These are phyloP conservation scores for Mediolabrus comicus DNA, from an alignment of 108 stramenopile species.

Conservation along the genomic window DNA sequence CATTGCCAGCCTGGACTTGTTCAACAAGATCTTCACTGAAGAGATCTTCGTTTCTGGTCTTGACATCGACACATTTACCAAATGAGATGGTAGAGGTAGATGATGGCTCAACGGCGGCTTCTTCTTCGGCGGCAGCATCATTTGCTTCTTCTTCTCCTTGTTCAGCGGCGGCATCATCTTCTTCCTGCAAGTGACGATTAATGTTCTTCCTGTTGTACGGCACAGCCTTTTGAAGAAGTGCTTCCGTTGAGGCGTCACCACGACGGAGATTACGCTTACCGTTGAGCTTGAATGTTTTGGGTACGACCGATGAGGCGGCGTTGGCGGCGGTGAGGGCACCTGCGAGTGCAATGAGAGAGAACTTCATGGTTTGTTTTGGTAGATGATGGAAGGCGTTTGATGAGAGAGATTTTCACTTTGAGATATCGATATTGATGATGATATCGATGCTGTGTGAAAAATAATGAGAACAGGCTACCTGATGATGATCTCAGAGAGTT, in stretches of 20 bases:
- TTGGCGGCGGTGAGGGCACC: background rate
- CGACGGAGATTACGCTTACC: background rate
- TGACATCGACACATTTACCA: constrained; percentile 21
- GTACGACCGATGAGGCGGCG: no score
- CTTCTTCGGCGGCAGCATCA: no score
- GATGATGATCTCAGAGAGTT: no score
- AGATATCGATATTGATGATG: no score
- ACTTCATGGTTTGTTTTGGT: background rate
- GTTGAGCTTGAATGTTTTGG: background rate
- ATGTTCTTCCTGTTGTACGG: background rate
- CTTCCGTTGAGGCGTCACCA: background rate
- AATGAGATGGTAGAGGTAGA: constrained; percentile 30
- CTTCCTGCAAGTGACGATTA: background rate
- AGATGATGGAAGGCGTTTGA: no score
- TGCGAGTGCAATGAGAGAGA: background rate
- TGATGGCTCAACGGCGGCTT: no score
- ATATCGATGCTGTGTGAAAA: no score
- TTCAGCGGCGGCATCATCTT: no score
- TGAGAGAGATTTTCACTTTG: no score
- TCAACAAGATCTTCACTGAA: constrained; percentile 24
- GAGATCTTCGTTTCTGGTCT: constrained; percentile 27
- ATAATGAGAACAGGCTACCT: no score
- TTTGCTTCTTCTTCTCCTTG: background rate
- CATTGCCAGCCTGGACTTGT: constrained; percentile 25
- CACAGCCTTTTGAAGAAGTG: background rate